Percentiles rank a stretch among this genome's conserved stretches.
phyloP scores from a whole-genome alignment of 768 basidiomycete species.

The Termitomyces titanicus region DNA sequence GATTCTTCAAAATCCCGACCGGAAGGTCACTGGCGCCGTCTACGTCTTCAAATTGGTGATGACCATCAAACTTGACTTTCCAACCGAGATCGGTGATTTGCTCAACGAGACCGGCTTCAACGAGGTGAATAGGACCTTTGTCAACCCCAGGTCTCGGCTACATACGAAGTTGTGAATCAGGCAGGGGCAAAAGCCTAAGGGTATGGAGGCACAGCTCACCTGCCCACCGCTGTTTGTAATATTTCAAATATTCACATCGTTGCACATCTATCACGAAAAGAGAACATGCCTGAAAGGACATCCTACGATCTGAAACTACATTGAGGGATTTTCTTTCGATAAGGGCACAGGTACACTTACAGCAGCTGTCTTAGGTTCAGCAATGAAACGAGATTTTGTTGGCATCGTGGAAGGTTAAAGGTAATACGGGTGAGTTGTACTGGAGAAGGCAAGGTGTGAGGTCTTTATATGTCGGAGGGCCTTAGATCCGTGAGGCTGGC shows the following conservation, averaged over 20 bases:
- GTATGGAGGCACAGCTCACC: constrained; percentile 30
- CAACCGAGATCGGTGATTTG: constrained; percentile 82
- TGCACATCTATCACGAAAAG: constrained; percentile 4
- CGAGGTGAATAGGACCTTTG: constrained; percentile 83
- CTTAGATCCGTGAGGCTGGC: constrained; percentile 4
- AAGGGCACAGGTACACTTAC: constrained; percentile 43
- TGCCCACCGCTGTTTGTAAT: constrained; percentile 54
- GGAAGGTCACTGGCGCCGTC: constrained; percentile 64
- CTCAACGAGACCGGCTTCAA: constrained; percentile 77
- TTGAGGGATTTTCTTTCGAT: constrained; percentile 7
- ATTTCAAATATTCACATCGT: constrained; percentile 1
- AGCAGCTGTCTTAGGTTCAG: constrained; percentile 71
- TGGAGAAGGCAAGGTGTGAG: not conserved
- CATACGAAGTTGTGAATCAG: constrained; percentile 2
- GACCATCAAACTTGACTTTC: constrained; percentile 87
- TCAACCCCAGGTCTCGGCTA: constrained; percentile 82
- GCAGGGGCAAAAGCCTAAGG: constrained; percentile 5
- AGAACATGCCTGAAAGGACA: constrained; percentile 88
- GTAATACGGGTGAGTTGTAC: not conserved
- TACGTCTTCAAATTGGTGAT: constrained; percentile 84
- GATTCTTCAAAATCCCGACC: constrained; percentile 88
- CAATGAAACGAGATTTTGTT: constrained; percentile 44
- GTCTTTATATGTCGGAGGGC: not conserved
- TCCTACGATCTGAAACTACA: constrained; percentile 68
- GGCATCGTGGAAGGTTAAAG: constrained; percentile 21